Evolutionary conservation across 768 basidiomycete species (phyloP), one percentile per base, ranked within the genome.

Genomic region (Amanita pseudoporphyria): DNA sequence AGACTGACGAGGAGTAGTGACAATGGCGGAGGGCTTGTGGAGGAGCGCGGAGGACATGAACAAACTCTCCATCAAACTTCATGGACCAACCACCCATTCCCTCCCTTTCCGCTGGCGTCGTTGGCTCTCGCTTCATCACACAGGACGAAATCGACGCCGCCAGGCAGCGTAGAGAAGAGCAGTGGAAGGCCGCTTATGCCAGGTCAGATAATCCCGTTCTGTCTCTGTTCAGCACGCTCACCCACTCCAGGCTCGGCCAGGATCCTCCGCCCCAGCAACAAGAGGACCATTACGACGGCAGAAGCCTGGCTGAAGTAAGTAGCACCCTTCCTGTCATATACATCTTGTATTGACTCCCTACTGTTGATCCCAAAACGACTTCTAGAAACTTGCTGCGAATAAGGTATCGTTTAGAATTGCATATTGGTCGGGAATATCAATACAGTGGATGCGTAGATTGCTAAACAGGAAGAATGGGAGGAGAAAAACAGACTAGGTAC

Each of bases 401-500:
- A 87, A 78, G 74, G 87, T 87, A 62, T 62, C 71, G 62, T 49
- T 28, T 30, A 37, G 22, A 26, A 47, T 33, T 49, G 39, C 31
- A 47, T 49, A 31, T 44, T 43, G 18, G 28, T 42, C 28, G 39
- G 37, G 59, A 49, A 37, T 58, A 31, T 43, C 14, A 35, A 43
- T 44, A 51, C 54, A 45, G 2, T 40, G 40, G 24, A 21, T 38
- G 47, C 47, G 24, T 55, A 89, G 87, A 79, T 82, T 59, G 87
- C 87, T 55, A 90, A 91, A 64, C 87, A 92, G 67, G 89, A 92
- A 64, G 87, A 92, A 78, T 92, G 87, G 86, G 89, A 92, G 61
- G 86, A 89, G 63, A 86, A 86, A 62, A 87, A 80, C 53, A 90
- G 89, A 63, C 77, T 92, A 66, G 73, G 73, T 70, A 49, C 47